A percentile compares a stretch with the other conserved stretches of the same genome.
These are phyloP conservation scores for Herpetospermum pedunculosum DNA, from an alignment of 306 rosid genomes.

Conservation along the genomic window DNA sequence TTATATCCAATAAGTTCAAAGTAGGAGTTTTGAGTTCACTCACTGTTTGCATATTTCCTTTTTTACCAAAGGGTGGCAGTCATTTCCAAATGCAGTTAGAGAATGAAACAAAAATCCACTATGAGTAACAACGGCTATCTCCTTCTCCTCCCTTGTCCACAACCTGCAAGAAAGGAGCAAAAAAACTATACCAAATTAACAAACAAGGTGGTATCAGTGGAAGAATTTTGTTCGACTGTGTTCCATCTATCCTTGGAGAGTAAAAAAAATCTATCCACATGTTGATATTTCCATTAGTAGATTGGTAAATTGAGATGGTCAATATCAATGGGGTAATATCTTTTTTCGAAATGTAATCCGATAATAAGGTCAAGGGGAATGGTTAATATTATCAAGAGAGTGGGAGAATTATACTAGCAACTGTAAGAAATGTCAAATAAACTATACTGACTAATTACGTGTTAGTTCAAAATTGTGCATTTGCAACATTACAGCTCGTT, in stretches of 20 bases:
- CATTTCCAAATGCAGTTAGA: constrained; percentile 44
- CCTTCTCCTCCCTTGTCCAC: constrained; percentile 76
- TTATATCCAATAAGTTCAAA: background rate
- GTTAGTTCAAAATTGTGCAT: background rate
- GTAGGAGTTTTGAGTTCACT: constrained; percentile 18
- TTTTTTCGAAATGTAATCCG: background rate
- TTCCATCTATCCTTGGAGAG: background rate
- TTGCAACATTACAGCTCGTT: background rate
- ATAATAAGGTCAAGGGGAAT: background rate
- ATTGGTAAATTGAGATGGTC: background rate
- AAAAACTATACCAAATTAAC: background rate
- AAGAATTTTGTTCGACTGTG: background rate
- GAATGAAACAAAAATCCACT: constrained; percentile 74
- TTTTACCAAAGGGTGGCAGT: constrained; percentile 57
- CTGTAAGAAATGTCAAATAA: background rate
- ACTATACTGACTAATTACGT: background rate
- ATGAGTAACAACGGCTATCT: constrained; percentile 82
- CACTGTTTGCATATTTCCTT: constrained; percentile 72
- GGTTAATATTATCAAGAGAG: background rate
- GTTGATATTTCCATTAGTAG: background rate
- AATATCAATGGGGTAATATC: background rate
- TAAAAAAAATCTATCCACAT: background rate
- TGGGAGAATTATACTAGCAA: background rate
- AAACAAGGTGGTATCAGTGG: background rate
- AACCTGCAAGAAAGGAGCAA: constrained; percentile 33